Evolutionary conservation across 306 rosid species (phyloP).

Genomic region (Castanea crenata): DNA sequence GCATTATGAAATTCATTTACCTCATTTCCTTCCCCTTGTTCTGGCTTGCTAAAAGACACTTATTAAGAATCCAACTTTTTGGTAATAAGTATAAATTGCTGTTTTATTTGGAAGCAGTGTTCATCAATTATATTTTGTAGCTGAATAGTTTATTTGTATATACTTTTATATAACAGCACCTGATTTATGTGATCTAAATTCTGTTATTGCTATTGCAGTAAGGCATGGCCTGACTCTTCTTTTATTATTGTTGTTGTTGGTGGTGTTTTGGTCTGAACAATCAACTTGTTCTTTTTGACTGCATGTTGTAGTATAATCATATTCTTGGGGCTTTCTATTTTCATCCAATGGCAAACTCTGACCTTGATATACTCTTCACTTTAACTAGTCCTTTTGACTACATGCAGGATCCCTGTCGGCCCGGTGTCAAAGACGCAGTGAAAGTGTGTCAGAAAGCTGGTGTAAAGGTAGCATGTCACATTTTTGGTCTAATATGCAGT

Average conservation of each 20-base stretch:
- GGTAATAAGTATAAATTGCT: too few relatives aligned
- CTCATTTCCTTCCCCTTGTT: too few relatives aligned
- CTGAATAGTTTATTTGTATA: too few relatives aligned
- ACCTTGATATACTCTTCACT: slow-evolving; percentile 9
- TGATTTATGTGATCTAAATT: too few relatives aligned
- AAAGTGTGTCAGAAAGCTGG: slow-evolving; percentile 73
- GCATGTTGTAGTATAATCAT: background rate
- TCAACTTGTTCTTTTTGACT: background rate
- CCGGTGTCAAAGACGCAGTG: slow-evolving; percentile 79
- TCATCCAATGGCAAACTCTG: slow-evolving; percentile 1
- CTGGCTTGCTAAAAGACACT: too few relatives aligned
- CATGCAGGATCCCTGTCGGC: slow-evolving; percentile 90
- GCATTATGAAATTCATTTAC: too few relatives aligned
- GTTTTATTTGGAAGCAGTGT: too few relatives aligned
- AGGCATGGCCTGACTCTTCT: too few relatives aligned
- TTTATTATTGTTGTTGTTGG: background rate
- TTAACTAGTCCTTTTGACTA: slow-evolving; percentile 11
- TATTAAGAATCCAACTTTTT: too few relatives aligned
- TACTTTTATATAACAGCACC: too few relatives aligned
- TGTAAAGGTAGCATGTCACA: slow-evolving; percentile 66
- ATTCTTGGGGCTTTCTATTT: background rate
- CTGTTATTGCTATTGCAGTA: too few relatives aligned
- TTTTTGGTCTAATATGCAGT: slow-evolving; percentile 1
- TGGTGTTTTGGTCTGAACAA: background rate
- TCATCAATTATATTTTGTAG: too few relatives aligned